These are phyloP conservation scores for Harringtonia lauricola DNA, from an alignment of 2,329 filamentous ascomycete genomes.

Conservation along the genomic window DNA sequence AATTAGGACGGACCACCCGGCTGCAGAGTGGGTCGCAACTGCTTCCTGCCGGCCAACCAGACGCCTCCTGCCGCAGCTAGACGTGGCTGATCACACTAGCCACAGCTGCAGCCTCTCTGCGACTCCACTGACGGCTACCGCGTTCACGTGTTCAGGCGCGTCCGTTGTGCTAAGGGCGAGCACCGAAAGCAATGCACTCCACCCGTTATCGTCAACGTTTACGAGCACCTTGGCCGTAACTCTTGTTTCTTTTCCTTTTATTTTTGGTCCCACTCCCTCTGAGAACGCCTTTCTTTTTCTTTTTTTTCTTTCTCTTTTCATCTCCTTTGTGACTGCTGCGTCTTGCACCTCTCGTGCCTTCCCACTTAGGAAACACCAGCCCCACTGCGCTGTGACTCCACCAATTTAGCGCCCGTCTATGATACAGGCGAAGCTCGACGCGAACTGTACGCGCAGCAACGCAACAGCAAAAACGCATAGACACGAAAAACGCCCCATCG, in stretches of 20 bases:
- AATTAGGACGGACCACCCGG: no score
- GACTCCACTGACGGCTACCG: no score
- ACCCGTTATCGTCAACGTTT: no score
- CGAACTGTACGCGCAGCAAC: constrained; percentile 10
- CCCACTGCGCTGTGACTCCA: constrained; percentile 7
- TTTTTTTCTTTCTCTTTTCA: not conserved
- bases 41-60: no score
- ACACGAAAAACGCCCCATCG: constrained; percentile 9
- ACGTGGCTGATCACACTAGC: no score
- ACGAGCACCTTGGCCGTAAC: not conserved
- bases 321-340: no score
- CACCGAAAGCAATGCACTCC: not conserved
- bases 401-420: constrained; percentile 10
- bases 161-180: not conserved
- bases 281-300: not conserved
- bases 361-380: not conserved
- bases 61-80: no score
- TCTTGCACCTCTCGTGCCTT: no score
- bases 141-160: constrained; percentile 3
- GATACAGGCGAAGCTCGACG: constrained; percentile 8
- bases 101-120: not conserved
- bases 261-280: not conserved
- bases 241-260: not conserved
- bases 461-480: constrained; percentile 2
- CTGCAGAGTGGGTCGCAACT: no score